Evolutionary conservation across 495 filamentous ascomycete genomes (phyloP), one percentile per base, ranked within the genome.

Genomic region (Choiromyces venosus): DNA sequence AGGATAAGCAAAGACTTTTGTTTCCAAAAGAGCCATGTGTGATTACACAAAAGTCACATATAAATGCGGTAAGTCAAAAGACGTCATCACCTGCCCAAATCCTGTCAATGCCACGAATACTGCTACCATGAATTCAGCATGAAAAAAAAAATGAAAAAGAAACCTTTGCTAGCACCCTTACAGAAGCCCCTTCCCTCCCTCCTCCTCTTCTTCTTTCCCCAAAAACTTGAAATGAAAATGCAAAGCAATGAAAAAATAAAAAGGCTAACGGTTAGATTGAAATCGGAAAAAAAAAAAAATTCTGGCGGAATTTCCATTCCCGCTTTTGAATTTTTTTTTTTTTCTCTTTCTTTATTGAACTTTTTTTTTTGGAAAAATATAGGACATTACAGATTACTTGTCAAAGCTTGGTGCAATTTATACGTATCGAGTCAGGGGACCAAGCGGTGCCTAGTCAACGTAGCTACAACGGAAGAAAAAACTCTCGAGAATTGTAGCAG

Each of bases 11-110:
- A 25, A 46, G 65, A 25, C 33, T 46, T 68, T 68, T 37, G 44
- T 35, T 37, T 61, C 37, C n/a, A 36, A 75, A 74, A 61, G 19
- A 38, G 72, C 64, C 64, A 71, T 88, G 87, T 88, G 87, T 78
- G 85, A 88, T 75, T 87, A 86, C 72, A 87, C 83, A 33, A 79
- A 84, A 75, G 85, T 88, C 19, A 80, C 82, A n/a, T 88, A 76
- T 36, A 36, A 84, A 66, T 88, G 87, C 75, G 52, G 78, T 80
- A 69, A 76, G 78, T 80, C n/a, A 71, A 44, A 37, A 25, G 38
- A 70, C 67, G 52, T 66, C 29, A 36, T 67, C 40, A 18, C 67
- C 56, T n/a, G 7, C 3, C 8, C 18, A 8, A 42, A 66, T 44
- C 44, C 35, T 61, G 21, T 61, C 4, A 68, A 74, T 76, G 16